phyloP scores from a whole-genome alignment of 2,329 filamentous ascomycete genomes.

The Paramyrothecium roridum region DNA sequence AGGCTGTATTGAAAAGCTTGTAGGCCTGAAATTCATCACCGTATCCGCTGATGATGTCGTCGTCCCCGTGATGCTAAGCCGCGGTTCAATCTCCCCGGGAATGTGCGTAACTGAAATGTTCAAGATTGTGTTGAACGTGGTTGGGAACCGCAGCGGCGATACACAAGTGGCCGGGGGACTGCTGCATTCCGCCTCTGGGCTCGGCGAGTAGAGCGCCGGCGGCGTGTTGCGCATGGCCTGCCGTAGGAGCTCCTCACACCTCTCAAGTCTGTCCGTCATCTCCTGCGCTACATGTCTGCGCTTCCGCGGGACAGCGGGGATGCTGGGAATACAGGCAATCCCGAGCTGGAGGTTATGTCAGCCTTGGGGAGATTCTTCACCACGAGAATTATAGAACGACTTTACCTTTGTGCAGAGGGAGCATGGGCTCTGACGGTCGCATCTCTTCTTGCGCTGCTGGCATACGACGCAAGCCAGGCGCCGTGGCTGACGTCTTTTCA shows the following conservation, averaged over 20 bases:
- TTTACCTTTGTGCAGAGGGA: conserved; percentile 24
- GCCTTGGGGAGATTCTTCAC: too few relatives aligned
- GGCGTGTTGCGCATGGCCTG: conserved; percentile 5
- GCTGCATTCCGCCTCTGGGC: background rate
- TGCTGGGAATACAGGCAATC: conserved; percentile 19
- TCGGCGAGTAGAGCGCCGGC: background rate
- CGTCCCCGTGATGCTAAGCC: background rate
- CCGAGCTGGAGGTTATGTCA: conserved; percentile 13
- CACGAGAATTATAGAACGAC: too few relatives aligned
- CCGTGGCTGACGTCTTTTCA: background rate
- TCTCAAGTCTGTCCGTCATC: conserved; percentile 18
- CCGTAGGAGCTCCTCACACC: conserved; percentile 19
- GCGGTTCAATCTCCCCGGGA: background rate
- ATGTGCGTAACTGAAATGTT: background rate
- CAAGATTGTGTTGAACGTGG: background rate
- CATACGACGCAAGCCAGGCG: conserved; percentile 22
- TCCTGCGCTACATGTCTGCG: conserved; percentile 24
- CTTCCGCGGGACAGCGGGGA: conserved; percentile 23
- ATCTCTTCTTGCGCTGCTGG: conserved; percentile 30
- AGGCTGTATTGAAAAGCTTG: background rate
- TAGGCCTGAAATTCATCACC: background rate
- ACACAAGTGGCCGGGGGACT: background rate
- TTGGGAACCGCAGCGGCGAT: background rate
- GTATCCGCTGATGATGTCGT: background rate
- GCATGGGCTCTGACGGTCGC: conserved; percentile 25